Evolutionary conservation across 2,329 filamentous ascomycete species (phyloP).

Genomic region (Claviceps africana): DNA sequence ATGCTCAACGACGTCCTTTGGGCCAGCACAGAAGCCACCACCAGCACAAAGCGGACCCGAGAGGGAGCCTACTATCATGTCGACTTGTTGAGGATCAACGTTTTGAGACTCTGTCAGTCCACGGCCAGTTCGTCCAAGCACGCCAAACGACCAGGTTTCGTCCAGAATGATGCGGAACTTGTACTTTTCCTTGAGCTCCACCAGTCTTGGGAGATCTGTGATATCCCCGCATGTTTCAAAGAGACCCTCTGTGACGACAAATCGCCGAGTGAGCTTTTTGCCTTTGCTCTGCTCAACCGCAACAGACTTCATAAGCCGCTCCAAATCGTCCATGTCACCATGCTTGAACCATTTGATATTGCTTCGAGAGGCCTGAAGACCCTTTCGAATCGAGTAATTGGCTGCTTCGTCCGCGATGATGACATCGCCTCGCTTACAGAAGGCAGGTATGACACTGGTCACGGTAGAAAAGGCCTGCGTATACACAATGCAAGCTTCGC

Average conservation of each 20-base stretch:
- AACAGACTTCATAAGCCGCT: conserved; percentile 70
- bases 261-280: conserved; percentile 79
- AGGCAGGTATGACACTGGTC: conserved; percentile 90
- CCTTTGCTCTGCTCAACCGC: conserved; percentile 72
- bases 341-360: conserved; percentile 90
- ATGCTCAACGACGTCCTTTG: conserved; percentile 84
- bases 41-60: conserved; percentile 82
- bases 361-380: conserved; percentile 82
- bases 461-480: conserved; percentile 94
- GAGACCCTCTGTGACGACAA: conserved; percentile 89
- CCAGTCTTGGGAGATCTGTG: conserved; percentile 71
- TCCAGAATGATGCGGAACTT: conserved; percentile 97
- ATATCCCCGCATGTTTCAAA: conserved; percentile 86
- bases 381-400: conserved; percentile 89
- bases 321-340: conserved; percentile 88
- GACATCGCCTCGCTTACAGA: conserved; percentile 92
- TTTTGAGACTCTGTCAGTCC: conserved; percentile 94
- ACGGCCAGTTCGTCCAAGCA: conserved; percentile 79
- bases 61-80: conserved; percentile 93
- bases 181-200: conserved; percentile 89
- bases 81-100: conserved; percentile 80
- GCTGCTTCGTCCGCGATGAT: conserved; percentile 90
- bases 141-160: conserved; percentile 94
- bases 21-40: conserved; percentile 89
- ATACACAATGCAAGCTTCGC: conserved; percentile 83